Base-by-base conservation (phyloP, 257 asterid genomes). In the Cynanchum wilfordii region DNA sequence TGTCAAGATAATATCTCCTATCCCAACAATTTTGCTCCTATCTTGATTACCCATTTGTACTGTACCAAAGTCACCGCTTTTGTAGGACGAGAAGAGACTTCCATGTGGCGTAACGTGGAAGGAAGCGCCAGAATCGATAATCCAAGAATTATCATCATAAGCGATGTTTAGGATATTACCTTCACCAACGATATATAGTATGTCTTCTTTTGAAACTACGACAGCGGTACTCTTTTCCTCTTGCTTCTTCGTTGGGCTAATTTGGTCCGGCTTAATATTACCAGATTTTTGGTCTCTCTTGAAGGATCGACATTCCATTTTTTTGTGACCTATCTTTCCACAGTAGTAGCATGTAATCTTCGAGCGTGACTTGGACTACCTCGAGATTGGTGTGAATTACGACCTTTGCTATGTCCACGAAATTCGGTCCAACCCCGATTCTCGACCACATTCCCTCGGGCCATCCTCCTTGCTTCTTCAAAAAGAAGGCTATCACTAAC, bases 121-220 rank as follows among this genome's bases (percentile, higher is more conserved):
- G 15, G 74, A 70, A 55, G 74, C 74, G 17, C 74, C 66, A 29
- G 49, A 70, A 33, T 70, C 74, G 7, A 51, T 33, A 20, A 70
- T 70, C 65, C 66, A 70, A 25, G 29, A 33, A 29, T 8, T 70
- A 25, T 52, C 65, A 51, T 17, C 74, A 70, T 54, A 52, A 20
- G 74, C 30, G 11, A 51, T 7, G 38, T 51, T 66, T 36, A 66
- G 49, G 52, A 33, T 66, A 40, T 66, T 66, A 40, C 27, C 27
- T 69, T 47, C 58, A 1, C 58, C 38, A 69, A 51, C 22, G 2
- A 51, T 13, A 30, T 5, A 52, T 1, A 33, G 17, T 50, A 15
- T 0, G 13, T 27, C 63, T 30, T 70, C 74, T 10, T 16, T 51
- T 25, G 65, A 9, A 3, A 36, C 74, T n/a, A 50, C 50, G 9